Conservation (phyloP, 1,284 basidiomycete species). For the Tetrapyrgos nigripes region DNA sequence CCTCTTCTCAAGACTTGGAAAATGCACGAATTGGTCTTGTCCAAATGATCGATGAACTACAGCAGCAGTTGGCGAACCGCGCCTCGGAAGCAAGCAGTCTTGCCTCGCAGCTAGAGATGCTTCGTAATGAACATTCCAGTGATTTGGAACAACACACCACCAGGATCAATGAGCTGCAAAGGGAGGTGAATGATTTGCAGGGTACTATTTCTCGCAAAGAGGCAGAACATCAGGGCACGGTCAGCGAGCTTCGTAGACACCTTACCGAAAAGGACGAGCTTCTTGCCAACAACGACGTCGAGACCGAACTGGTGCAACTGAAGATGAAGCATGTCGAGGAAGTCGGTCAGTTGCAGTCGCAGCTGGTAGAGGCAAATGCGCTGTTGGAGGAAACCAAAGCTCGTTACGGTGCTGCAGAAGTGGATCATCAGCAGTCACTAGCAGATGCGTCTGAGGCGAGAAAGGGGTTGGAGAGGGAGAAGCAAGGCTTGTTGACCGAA, state of each 20-base stretch:
- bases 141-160: slow-evolving; percentile 9
- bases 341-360: slow-evolving; percentile 41
- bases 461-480: slow-evolving; percentile 8
- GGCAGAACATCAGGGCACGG: slow-evolving; percentile 16
- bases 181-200: slow-evolving; percentile 28
- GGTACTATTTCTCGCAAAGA: slow-evolving; percentile 25
- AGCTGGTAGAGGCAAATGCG: slow-evolving; percentile 37
- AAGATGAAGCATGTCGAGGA: slow-evolving; percentile 47
- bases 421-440: slow-evolving; percentile 13
- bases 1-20: slow-evolving; percentile 15
- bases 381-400: slow-evolving; percentile 41
- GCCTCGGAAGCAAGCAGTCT: slow-evolving; percentile 16
- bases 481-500: slow-evolving; percentile 4
- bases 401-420: slow-evolving; percentile 33
- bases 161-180: slow-evolving; percentile 39
- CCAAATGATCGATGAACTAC: slow-evolving; percentile 9
- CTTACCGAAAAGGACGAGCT: slow-evolving; percentile 24
- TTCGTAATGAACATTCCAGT: slow-evolving; percentile 16
- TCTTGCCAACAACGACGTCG: slow-evolving; percentile 27
- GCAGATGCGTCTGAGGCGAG: slow-evolving; percentile 10
- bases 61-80: slow-evolving; percentile 18
- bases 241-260: slow-evolving; percentile 28
- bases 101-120: slow-evolving; percentile 20
- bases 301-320: slow-evolving; percentile 39
- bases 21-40: slow-evolving; percentile 7